A percentile compares a stretch with the other conserved stretches of the same genome.
Evolutionary conservation across 2,329 filamentous ascomycete genomes (phyloP).

Genomic region (Fusarium piperis): DNA sequence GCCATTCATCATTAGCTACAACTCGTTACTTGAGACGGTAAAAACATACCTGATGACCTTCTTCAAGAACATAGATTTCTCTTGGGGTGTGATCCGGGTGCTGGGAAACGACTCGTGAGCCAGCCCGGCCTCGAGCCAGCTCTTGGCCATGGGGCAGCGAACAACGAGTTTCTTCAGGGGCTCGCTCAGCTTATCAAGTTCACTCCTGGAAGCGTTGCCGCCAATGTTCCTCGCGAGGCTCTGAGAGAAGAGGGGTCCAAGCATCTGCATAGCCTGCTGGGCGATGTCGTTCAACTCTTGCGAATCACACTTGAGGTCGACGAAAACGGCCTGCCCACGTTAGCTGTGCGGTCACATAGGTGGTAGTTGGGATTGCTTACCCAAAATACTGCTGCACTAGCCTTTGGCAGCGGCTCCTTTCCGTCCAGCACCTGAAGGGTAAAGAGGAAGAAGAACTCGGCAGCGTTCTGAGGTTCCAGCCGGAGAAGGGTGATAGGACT

Average conservation of each 20-base stretch:
- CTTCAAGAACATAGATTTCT: constrained; percentile 72
- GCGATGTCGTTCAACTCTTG: constrained; percentile 55
- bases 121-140: constrained; percentile 72
- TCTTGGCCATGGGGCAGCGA: constrained; percentile 63
- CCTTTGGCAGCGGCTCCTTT: constrained; percentile 79
- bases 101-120: constrained; percentile 66
- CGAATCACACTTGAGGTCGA: constrained; percentile 57
- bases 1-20: not conserved
- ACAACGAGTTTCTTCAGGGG: constrained; percentile 75
- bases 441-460: constrained; percentile 77
- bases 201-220: constrained; percentile 74
- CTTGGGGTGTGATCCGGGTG: constrained; percentile 64
- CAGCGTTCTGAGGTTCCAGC: constrained; percentile 63
- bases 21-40: not conserved
- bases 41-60: constrained; percentile 66
- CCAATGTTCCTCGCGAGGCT: constrained; percentile 72
- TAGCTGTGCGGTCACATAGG: not conserved
- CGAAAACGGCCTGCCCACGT: constrained; percentile 60
- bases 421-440: constrained; percentile 75
- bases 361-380: constrained; percentile 51
- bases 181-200: constrained; percentile 76
- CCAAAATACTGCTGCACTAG: constrained; percentile 80
- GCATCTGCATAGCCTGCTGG: constrained; percentile 62
- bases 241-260: constrained; percentile 69
- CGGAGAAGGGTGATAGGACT: constrained; percentile 70